Evolutionary conservation across 495 filamentous ascomycete species (phyloP).

Genomic region (Elasticomyces elasticus): DNA sequence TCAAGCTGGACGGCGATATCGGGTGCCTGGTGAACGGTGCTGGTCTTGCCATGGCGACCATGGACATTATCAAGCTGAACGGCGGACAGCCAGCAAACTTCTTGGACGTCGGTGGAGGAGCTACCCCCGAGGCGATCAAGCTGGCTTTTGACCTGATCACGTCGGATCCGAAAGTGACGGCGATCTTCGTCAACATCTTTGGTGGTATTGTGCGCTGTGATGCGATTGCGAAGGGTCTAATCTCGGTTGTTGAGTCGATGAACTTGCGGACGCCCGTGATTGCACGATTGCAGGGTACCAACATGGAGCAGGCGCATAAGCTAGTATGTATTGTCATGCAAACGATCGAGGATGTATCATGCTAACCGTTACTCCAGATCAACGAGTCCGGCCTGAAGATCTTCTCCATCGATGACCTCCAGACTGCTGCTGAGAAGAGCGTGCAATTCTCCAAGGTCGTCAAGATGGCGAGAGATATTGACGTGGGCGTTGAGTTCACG

Average conservation of each 20-base stretch:
- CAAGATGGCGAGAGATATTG: constrained; percentile 97
- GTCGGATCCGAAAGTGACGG: constrained; percentile 93
- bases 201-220: constrained; percentile 97
- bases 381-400: constrained; percentile 98
- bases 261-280: constrained; percentile 93
- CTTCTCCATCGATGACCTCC: constrained; percentile 97
- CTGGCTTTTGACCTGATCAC: constrained; percentile 97
- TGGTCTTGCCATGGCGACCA: constrained; percentile 98
- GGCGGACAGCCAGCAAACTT: constrained; percentile 95
- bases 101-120: constrained; percentile 95
- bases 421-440: constrained; percentile 92
- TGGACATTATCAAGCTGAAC: constrained; percentile 99
- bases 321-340: constrained; percentile 42
- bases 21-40: constrained; percentile 98
- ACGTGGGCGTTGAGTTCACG: constrained; percentile 95
- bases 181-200: constrained; percentile 99
- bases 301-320: constrained; percentile 91
- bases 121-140: constrained; percentile 92
- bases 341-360: neutral
- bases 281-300: constrained; percentile 95
- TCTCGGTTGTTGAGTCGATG: constrained; percentile 86
- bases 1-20: constrained; percentile 99
- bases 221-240: constrained; percentile 91
- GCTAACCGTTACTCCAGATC: constrained; percentile 40
- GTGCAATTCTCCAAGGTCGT: constrained; percentile 99